Evolutionary conservation across 768 basidiomycete genomes (phyloP).

Genomic region (Macrocybe gigantea): DNA sequence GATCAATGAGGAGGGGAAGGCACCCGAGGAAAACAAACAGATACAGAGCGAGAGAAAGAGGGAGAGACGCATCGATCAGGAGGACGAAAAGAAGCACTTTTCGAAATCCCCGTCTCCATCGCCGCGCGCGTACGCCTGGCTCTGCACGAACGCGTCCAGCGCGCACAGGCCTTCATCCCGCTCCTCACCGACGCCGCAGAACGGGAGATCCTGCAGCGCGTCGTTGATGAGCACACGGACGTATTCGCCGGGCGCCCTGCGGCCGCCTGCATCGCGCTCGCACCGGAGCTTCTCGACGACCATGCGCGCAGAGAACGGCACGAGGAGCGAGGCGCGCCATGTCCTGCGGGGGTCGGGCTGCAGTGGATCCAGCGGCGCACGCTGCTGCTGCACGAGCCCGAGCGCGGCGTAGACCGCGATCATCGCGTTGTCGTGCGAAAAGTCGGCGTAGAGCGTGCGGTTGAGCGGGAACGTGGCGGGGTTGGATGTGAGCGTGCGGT

Average conservation of each 20-base stretch:
- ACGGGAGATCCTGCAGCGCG: conserved; percentile 53
- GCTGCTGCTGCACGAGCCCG: conserved; percentile 42
- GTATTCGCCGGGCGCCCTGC: conserved; percentile 25
- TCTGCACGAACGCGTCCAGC: conserved; percentile 60
- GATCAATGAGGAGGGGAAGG: no score
- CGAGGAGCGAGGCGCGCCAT: conserved; percentile 56
- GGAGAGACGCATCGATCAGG: no score
- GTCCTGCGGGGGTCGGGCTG: conserved; percentile 25
- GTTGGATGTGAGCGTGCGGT: conserved; percentile 60
- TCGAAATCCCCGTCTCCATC: conserved; percentile 72
- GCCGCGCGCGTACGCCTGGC: conserved; percentile 62
- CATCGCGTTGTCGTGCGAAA: conserved; percentile 86
- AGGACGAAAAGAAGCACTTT: conserved; percentile 37
- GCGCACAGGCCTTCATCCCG: conserved; percentile 51
- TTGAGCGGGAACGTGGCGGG: conserved; percentile 68
- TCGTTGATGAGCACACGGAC: conserved; percentile 81
- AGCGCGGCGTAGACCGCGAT: conserved; percentile 65
- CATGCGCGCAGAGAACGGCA: conserved; percentile 74
- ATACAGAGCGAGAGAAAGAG: no score
- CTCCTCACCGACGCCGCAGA: conserved; percentile 38
- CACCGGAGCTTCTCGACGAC: conserved; percentile 67
- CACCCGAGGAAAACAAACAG: no score
- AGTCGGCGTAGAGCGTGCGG: conserved; percentile 66
- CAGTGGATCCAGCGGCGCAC: conserved; percentile 24
- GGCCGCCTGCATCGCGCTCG: conserved; percentile 4